Evolutionary conservation across 83 land plant species (phyloP).

Genomic region (Diphasiastrum complanatum): DNA sequence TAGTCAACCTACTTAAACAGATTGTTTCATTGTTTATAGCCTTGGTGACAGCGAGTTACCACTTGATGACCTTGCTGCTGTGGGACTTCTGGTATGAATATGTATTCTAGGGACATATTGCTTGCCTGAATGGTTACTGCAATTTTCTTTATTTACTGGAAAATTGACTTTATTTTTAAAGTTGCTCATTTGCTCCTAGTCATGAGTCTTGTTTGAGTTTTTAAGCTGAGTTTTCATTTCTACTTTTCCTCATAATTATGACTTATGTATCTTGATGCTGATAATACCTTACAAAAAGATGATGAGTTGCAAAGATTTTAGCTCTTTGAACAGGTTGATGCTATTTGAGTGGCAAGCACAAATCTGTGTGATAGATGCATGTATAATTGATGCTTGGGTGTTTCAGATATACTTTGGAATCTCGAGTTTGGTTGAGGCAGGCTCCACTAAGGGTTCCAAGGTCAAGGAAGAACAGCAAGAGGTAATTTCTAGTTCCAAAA

Average conservation of each 20-base stretch:
- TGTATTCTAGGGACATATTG: neutral
- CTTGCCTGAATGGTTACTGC: neutral
- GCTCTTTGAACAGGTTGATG: too few species aligned
- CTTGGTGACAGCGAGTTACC: slow-evolving; percentile 77
- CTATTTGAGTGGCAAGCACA: neutral
- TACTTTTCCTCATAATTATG: too few species aligned
- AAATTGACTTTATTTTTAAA: too few species aligned
- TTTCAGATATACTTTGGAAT: slow-evolving; percentile 88
- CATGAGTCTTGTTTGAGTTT: neutral
- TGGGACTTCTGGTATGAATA: slow-evolving; percentile 73
- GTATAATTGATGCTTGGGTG: neutral
- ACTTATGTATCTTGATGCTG: too few species aligned
- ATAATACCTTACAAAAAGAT: too few species aligned
- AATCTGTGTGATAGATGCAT: slow-evolving; percentile 3
- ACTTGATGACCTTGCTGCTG: slow-evolving; percentile 97
- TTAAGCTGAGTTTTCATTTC: neutral
- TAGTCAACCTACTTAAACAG: too few species aligned
- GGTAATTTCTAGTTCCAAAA: slow-evolving; percentile 27
- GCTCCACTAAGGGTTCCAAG: slow-evolving; percentile 62
- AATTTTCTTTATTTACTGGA: too few species aligned
- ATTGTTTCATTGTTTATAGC: slow-evolving; percentile 25
- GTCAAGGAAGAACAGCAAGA: slow-evolving; percentile 81
- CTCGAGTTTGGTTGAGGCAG: slow-evolving; percentile 84
- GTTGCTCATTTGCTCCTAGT: neutral
- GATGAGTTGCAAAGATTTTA: too few species aligned